A percentile compares a stretch with the other conserved stretches of the same genome.
These are phyloP conservation scores for Trichophyton rubrum DNA, from an alignment of 2,329 filamentous ascomycete genomes.

Conservation along the genomic window DNA sequence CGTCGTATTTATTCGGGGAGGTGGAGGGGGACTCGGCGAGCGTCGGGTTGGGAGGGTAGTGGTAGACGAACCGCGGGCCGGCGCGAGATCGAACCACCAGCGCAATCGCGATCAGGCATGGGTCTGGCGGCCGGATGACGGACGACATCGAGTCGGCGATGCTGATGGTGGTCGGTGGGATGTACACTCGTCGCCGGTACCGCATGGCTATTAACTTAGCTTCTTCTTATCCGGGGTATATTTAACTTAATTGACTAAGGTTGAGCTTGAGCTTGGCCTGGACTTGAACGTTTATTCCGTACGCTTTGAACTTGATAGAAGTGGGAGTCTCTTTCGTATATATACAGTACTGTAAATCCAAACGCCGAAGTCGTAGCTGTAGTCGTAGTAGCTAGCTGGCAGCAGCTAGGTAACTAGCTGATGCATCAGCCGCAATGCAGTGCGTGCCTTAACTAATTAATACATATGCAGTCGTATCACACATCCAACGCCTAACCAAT, in stretches of 20 bases:
- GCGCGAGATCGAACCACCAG: constrained; percentile 64
- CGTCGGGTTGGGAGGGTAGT: constrained; percentile 57
- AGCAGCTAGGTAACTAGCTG: too few relatives aligned
- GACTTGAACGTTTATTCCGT: background rate
- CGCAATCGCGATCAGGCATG: constrained; percentile 55
- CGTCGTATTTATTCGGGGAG: constrained; percentile 3
- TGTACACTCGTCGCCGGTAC: background rate
- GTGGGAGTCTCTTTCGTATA: background rate
- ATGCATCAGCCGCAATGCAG: background rate
- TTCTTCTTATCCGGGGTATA: too few relatives aligned
- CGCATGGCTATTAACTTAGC: background rate
- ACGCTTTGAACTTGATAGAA: background rate
- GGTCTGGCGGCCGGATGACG: constrained; percentile 38
- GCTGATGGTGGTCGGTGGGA: background rate
- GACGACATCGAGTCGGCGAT: constrained; percentile 31
- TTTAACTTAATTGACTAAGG: too few relatives aligned
- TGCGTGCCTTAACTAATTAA: background rate
- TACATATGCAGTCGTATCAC: background rate
- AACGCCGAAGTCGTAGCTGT: background rate
- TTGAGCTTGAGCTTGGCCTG: background rate
- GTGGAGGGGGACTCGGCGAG: constrained; percentile 25
- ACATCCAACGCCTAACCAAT: constrained; percentile 1
- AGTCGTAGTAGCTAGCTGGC: too few relatives aligned
- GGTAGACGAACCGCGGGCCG: constrained; percentile 72
- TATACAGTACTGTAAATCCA: background rate